Evolutionary conservation across 108 stramenopile genomes (phyloP).

Genomic region (Fragilaria crotonensis): DNA sequence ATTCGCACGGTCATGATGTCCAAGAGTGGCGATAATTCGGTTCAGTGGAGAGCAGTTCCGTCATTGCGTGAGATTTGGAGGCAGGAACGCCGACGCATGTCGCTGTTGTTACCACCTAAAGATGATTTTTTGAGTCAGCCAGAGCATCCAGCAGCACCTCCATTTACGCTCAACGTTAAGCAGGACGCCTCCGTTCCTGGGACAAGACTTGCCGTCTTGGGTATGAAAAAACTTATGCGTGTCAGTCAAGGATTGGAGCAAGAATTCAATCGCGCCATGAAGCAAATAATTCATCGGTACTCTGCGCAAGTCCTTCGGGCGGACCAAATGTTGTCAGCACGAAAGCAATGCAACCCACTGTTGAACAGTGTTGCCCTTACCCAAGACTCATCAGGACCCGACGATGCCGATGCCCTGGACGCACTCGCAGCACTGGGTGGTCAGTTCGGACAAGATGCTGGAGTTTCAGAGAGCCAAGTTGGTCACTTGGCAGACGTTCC

Average conservation of each 20-base stretch:
- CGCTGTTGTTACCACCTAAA: constrained; percentile 36
- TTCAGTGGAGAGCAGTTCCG: constrained; percentile 87
- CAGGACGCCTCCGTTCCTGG: constrained; percentile 56
- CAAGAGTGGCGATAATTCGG: constrained; percentile 32
- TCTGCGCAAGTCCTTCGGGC: background rate
- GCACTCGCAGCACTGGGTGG: constrained; percentile 43
- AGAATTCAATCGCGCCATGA: constrained; percentile 56
- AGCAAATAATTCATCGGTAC: constrained; percentile 49
- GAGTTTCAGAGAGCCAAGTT: constrained; percentile 10
- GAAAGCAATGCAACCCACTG: background rate
- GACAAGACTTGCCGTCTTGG: constrained; percentile 46
- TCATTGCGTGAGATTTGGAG: constrained; percentile 82
- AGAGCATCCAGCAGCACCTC: constrained; percentile 8
- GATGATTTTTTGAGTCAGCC: constrained; percentile 59
- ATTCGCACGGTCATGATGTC: constrained; percentile 51
- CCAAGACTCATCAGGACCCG: background rate
- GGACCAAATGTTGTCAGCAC: constrained; percentile 3
- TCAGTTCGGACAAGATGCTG: constrained; percentile 29
- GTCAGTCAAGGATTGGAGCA: constrained; percentile 59
- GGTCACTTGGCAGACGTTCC: constrained; percentile 52
- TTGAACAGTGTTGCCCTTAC: background rate
- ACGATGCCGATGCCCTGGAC: constrained; percentile 39
- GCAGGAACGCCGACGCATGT: constrained; percentile 71
- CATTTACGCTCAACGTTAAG: constrained; percentile 70
- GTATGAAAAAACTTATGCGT: constrained; percentile 51